These are phyloP conservation scores for Hamamelis virginiana DNA, from an alignment of 164 flowering plant species.

Conservation along the genomic window DNA sequence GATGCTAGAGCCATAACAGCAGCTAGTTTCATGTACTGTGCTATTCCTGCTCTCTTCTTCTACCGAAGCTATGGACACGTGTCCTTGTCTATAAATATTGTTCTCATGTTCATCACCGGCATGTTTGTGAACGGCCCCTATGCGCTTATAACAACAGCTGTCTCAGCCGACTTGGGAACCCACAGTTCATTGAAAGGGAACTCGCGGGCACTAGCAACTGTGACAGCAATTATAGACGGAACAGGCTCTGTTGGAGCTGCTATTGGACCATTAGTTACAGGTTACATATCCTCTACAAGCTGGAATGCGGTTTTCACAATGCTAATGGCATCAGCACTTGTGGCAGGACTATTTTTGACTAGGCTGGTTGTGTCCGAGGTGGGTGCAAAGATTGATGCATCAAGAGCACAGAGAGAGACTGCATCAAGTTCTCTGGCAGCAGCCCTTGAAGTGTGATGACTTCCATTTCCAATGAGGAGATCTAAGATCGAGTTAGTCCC, in stretches of 20 bases:
- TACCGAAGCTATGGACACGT: constrained; percentile 64
- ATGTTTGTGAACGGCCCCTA: constrained; percentile 81
- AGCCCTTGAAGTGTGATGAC: constrained; percentile 27
- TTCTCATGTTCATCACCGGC: constrained; percentile 70
- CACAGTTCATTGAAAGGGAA: constrained; percentile 68
- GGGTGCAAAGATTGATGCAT: constrained; percentile 43
- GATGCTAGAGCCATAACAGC: constrained; percentile 81
- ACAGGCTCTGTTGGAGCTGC: constrained; percentile 89
- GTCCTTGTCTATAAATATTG: constrained; percentile 45
- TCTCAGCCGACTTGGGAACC: constrained; percentile 81
- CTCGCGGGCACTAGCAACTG: constrained; percentile 75
- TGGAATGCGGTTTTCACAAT: constrained; percentile 75
- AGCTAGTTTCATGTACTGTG: constrained; percentile 73
- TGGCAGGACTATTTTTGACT: constrained; percentile 68
- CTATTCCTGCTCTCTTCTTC: constrained; percentile 71
- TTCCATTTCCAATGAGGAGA: background rate
- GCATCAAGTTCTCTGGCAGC: constrained; percentile 11
- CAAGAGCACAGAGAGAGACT: constrained; percentile 23
- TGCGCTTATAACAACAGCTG: constrained; percentile 86
- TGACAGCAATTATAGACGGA: constrained; percentile 85
- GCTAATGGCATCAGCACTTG: constrained; percentile 65
- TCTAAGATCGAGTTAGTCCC: background rate
- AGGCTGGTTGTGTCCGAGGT: constrained; percentile 65
- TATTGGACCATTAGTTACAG: constrained; percentile 70
- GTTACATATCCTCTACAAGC: constrained; percentile 63